These are phyloP conservation scores for Debaryomyces castellii DNA, from an alignment of 805 yeast species.

Conservation along the genomic window DNA sequence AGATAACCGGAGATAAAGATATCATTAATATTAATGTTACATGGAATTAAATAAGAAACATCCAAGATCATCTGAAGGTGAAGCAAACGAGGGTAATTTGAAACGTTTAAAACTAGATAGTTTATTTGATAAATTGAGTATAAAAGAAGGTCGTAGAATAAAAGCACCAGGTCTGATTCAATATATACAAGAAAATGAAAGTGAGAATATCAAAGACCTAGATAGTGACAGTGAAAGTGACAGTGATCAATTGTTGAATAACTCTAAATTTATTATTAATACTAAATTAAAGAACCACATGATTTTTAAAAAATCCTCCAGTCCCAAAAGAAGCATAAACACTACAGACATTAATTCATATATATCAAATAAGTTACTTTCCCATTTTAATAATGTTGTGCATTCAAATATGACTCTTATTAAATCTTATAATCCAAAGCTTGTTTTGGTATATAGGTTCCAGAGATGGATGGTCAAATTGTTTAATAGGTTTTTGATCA, in stretches of 20 bases:
- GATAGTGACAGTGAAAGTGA: neutral
- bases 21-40: neutral
- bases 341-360: constrained; percentile 13
- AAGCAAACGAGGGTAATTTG: constrained; percentile 6
- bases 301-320: constrained; percentile 9
- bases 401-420: constrained; percentile 19
- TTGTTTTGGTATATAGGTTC: constrained; percentile 25
- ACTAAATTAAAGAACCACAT: constrained; percentile 11
- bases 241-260: neutral
- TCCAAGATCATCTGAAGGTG: constrained; percentile 6
- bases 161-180: neutral
- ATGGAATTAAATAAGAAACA: constrained; percentile 6
- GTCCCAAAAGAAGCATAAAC: neutral
- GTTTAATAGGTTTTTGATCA: constrained; percentile 32
- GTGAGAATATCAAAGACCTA: neutral
- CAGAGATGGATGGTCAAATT: constrained; percentile 36
- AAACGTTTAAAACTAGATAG: constrained; percentile 33
- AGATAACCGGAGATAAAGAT: neutral
- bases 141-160: constrained; percentile 14
- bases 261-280: constrained; percentile 9
- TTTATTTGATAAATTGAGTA: constrained; percentile 22
- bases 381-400: constrained; percentile 20
- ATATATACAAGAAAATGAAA: neutral
- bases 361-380: constrained; percentile 22
- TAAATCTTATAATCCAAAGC: constrained; percentile 23